Base-by-base conservation (phyloP, 108 stramenopile genomes). In the Schizochytrium sp. region DNA sequence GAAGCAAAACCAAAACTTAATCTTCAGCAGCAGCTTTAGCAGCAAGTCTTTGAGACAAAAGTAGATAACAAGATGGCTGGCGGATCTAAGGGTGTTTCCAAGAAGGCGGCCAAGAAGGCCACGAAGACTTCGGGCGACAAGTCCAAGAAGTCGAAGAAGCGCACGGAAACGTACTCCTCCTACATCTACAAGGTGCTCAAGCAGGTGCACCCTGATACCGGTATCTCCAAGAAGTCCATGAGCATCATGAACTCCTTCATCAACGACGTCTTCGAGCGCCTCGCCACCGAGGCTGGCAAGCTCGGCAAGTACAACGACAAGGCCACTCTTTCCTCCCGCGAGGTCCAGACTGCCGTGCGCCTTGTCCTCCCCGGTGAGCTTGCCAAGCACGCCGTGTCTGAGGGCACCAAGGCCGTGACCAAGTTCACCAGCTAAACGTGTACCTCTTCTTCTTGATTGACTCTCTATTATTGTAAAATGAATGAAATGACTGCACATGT, bases 211-310 rank as follows among this genome's bases (percentile, higher is more conserved):
- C 93, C 93, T 46, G 95, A 96, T 90, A 96, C 95, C 50, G 95
- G 96, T 73, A 96, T 97, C 94, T 96, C 95, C 91, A 96, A 96
- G 95, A 95, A 96, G 91, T 95, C 95, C 58, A 96, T 97, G 96
- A 95, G 94, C 91, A 96, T 97, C 93, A 95, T 97, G 96, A 96
- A 96, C 96, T 96, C 96, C 76, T 96, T 96, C 94, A 95, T 97
- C 95, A 96, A 96, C 92, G 96, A 97, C 94, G 94, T 97, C 92
- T 96, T 96, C 93, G 96, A 96, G 94, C 95, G 96, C 72, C 95
- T 97, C 88, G 96, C 96, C 72, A 92, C 92, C 19, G 96, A 97
- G 93, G 96, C 97, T 57, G 96, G 96, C 88, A 95, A 96, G 94
- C 93, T 96, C 61, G 92, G 94, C 89, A 95, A 95, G 12, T 97